Conservation (phyloP, 352 stramenopile genomes). For the Albugo laibachii region DNA sequence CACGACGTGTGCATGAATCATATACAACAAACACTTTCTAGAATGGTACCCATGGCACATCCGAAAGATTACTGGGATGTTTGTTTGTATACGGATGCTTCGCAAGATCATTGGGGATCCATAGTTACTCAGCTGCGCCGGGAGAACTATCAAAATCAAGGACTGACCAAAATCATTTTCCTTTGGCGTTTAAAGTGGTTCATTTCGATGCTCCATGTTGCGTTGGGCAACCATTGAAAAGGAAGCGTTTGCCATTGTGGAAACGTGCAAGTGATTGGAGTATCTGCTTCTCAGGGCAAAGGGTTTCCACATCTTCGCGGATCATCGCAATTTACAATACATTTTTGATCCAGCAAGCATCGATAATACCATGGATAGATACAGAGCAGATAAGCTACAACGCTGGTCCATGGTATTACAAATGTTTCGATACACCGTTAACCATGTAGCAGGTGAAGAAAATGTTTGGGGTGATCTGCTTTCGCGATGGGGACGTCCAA, state of each 20-base stretch:
- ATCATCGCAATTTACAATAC: constrained; percentile 11
- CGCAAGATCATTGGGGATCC: constrained; percentile 1
- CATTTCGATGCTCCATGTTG: not conserved
- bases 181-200: constrained; percentile 9
- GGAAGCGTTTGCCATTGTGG: constrained; percentile 10
- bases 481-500: constrained; percentile 5
- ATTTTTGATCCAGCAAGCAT: constrained; percentile 7
- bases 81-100: constrained; percentile 1
- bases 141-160: no score
- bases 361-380: constrained; percentile 2
- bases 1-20: not conserved
- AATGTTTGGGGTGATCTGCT: constrained; percentile 17
- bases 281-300: constrained; percentile 6
- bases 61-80: not conserved
- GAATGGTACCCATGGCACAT: constrained; percentile 7
- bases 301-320: constrained; percentile 9
- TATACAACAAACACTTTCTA: not conserved
- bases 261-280: constrained; percentile 8
- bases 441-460: constrained; percentile 5
- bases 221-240: constrained; percentile 11
- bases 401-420: constrained; percentile 8
- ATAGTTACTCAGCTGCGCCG: not conserved
- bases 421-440: constrained; percentile 12
- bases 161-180: not conserved
- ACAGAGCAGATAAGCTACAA: constrained; percentile 13